Percentiles rank a stretch among this genome's conserved stretches.
phyloP scores from a whole-genome alignment of 2,329 filamentous ascomycete species.

The Cytospora chrysosperma region DNA sequence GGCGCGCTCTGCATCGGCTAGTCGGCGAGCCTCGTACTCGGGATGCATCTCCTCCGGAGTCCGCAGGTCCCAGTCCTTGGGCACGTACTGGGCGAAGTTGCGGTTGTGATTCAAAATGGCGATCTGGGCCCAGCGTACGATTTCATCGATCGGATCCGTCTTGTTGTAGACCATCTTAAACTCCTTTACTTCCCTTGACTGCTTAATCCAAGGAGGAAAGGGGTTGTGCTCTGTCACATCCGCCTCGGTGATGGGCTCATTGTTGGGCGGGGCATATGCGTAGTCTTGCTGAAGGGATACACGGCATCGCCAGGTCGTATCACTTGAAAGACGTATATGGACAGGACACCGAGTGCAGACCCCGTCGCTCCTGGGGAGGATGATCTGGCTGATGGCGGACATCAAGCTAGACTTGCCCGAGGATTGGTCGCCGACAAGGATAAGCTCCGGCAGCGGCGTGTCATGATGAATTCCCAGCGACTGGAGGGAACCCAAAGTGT shows the following conservation, averaged over 20 bases:
- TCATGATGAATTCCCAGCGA: conserved; percentile 70
- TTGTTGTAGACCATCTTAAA: conserved; percentile 67
- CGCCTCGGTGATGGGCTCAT: conserved; percentile 41
- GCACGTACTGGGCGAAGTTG: conserved; percentile 53
- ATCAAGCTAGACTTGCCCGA: conserved; percentile 74
- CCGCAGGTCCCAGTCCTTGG: conserved; percentile 37
- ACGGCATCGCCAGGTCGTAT: conserved; percentile 64
- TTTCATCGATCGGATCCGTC: conserved; percentile 62
- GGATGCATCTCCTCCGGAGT: conserved; percentile 23
- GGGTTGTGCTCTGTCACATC: conserved; percentile 51
- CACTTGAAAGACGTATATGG: conserved; percentile 68
- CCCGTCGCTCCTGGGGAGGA: conserved; percentile 66
- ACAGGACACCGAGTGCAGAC: conserved; percentile 81
- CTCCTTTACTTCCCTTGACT: conserved; percentile 46
- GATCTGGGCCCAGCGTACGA: conserved; percentile 72
- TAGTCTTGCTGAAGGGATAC: conserved; percentile 69
- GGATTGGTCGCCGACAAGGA: conserved; percentile 81
- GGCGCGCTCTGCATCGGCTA: conserved; percentile 38
- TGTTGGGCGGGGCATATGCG: conserved; percentile 45
- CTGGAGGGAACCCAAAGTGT: conserved; percentile 66
- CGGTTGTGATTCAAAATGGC: conserved; percentile 70
- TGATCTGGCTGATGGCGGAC: conserved; percentile 67
- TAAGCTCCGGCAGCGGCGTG: conserved; percentile 72
- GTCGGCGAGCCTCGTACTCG: conserved; percentile 23
- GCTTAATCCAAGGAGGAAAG: conserved; percentile 65